Conservation (phyloP, 805 yeast genomes). For the Yarrowia yakushimensis region DNA sequence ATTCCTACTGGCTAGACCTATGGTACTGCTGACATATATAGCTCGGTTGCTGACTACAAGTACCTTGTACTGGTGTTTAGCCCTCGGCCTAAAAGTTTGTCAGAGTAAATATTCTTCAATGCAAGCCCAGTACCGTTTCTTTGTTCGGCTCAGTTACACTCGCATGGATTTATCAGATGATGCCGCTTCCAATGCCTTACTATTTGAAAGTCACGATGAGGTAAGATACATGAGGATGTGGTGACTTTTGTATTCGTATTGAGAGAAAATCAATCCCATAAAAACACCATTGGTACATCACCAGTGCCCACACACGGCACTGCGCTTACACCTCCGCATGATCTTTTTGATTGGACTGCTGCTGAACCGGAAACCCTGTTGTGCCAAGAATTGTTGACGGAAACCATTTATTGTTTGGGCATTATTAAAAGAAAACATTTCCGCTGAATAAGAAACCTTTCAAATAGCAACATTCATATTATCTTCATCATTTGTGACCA, state of each 20-base stretch:
- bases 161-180: neutral
- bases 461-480: too few species aligned
- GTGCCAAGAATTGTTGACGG: too few species aligned
- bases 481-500: too few species aligned
- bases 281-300: too few species aligned
- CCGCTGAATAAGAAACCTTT: too few species aligned
- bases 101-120: neutral
- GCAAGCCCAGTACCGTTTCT: neutral
- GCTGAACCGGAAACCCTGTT: slow-evolving; percentile 10
- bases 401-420: too few species aligned
- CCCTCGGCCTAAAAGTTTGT: too few species aligned
- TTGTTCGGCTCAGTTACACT: neutral
- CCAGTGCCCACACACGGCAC: neutral
- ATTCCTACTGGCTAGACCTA: too few species aligned
- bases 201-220: neutral
- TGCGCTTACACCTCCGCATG: slow-evolving; percentile 3
- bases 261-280: too few species aligned
- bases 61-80: too few species aligned
- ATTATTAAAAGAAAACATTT: neutral
- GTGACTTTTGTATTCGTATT: neutral
- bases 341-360: slow-evolving; percentile 22
- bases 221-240: neutral
- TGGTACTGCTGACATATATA: too few species aligned
- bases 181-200: neutral
- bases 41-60: too few species aligned